Evolutionary conservation across 768 basidiomycete genomes (phyloP), one percentile per base, ranked within the genome.

Genomic region (Russula earlei): DNA sequence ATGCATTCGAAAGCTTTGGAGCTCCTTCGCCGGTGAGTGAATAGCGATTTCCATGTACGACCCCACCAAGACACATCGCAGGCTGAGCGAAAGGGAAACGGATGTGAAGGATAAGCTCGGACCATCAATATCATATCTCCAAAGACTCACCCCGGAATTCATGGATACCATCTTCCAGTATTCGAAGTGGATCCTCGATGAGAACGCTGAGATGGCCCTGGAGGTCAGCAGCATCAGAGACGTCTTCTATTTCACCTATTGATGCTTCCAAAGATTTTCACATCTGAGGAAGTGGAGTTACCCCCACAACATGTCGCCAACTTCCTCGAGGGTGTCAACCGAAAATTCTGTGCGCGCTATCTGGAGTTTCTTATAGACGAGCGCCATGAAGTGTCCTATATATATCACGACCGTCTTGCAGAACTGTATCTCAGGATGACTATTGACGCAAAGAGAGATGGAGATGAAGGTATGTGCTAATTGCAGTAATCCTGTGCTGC

Each of bases 261-360:
- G 38, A 50, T 31, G 51, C 36, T 10, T 40, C 48, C 12, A 11
- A 2, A 96, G 92, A 91, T 99, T 40, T 99, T 98, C 66, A 91
- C 85, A 2, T 92, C 94, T 0, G 95, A 97, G 65, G 93, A 97
- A 55, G 87, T 87, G 7, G 92, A 95, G 56, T 77, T 98, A 17
- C 93, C 96, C 20, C 80, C 84, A 2, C 74, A 78, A 31, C 75
- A 75, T 0, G 91, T 96, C 4, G 82, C 85, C 11, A 77, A 84
- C 55, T 92, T 84, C 67, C 77, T 99, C 22, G 86, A 91, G 59
- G 73, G 72, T 27, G 75, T 93, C 33, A 80, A 85, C 60, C 80
- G 76, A 3, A 71, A 74, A n/a, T 68, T 91, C 17, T 91, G 87
- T 62, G 74, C 80, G 2, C 78, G 81, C 9, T 98, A 89, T 69